phyloP scores from a whole-genome alignment of 1,139 yeast species.

The Pneumocystis jirovecii region DNA sequence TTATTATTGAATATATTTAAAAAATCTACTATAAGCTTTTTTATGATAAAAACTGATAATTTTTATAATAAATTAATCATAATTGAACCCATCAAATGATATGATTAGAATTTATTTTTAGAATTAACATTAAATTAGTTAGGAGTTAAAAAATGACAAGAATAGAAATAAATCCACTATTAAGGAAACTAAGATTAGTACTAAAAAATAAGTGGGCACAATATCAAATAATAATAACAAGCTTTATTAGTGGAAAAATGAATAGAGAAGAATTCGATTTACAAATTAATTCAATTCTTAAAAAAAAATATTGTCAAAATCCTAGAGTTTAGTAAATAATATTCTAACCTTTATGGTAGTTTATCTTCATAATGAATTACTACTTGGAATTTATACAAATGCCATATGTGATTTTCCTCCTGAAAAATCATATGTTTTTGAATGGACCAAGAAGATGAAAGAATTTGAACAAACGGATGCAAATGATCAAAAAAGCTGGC shows the following conservation, averaged over 20 bases:
- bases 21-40: background rate
- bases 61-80: background rate
- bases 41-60: background rate
- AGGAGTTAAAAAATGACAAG: background rate
- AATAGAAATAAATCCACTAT: background rate
- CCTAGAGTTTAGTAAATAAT: background rate
- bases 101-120: background rate
- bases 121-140: background rate
- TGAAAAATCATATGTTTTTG: conserved; percentile 27
- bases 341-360: background rate
- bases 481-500: conserved; percentile 51
- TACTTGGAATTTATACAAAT: conserved; percentile 71
- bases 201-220: background rate
- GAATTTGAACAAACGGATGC: conserved; percentile 15
- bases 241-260: conserved; percentile 1
- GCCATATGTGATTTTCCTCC: conserved; percentile 62
- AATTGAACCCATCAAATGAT: background rate
- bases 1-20: background rate
- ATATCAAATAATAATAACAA: background rate
- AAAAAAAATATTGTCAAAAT: background rate
- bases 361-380: conserved; percentile 61
- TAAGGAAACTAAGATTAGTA: background rate
- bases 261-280: background rate
- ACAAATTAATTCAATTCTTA: background rate
- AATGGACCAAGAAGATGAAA: conserved; percentile 36